Evolutionary conservation across 768 basidiomycete species (phyloP).

Genomic region (Termitomyces heimii): DNA sequence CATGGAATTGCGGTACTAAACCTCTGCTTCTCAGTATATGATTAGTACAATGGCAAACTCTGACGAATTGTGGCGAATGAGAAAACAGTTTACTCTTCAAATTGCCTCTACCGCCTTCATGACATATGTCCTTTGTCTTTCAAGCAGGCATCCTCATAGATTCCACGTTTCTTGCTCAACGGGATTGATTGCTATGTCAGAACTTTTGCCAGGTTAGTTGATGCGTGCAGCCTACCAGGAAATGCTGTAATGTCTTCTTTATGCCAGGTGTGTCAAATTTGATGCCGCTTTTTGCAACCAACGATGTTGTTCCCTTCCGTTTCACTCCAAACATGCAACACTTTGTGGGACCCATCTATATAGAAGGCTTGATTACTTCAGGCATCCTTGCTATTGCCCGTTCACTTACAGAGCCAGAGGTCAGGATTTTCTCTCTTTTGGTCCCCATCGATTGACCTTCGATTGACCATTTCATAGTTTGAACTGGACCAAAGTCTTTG

Average conservation of each 20-base stretch:
- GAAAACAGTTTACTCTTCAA: conserved; percentile 94
- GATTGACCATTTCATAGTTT: conserved; percentile 41
- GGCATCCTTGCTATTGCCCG: conserved; percentile 90
- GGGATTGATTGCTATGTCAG: conserved; percentile 89
- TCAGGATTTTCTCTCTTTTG: conserved; percentile 23
- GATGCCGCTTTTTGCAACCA: conserved; percentile 64
- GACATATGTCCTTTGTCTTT: conserved; percentile 82
- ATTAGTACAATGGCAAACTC: conserved; percentile 76
- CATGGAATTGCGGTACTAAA: not conserved
- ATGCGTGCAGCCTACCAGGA: not conserved
- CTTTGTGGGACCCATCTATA: conserved; percentile 84
- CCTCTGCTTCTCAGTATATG: conserved; percentile 69
- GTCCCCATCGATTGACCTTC: not conserved
- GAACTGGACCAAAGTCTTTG: conserved; percentile 91
- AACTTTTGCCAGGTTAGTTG: conserved; percentile 73
- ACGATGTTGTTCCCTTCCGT: conserved; percentile 93
- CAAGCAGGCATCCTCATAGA: conserved; percentile 75
- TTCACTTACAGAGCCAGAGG: conserved; percentile 89
- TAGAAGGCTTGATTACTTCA: conserved; percentile 83
- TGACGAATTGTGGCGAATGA: conserved; percentile 90
- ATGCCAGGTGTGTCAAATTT: conserved; percentile 33
- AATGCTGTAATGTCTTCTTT: not conserved
- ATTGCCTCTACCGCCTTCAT: conserved; percentile 87
- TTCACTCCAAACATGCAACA: conserved; percentile 95
- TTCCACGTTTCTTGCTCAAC: conserved; percentile 89